Evolutionary conservation across 768 basidiomycete genomes (phyloP), one percentile per base, ranked within the genome.

Genomic region (Trametes meyenii): DNA sequence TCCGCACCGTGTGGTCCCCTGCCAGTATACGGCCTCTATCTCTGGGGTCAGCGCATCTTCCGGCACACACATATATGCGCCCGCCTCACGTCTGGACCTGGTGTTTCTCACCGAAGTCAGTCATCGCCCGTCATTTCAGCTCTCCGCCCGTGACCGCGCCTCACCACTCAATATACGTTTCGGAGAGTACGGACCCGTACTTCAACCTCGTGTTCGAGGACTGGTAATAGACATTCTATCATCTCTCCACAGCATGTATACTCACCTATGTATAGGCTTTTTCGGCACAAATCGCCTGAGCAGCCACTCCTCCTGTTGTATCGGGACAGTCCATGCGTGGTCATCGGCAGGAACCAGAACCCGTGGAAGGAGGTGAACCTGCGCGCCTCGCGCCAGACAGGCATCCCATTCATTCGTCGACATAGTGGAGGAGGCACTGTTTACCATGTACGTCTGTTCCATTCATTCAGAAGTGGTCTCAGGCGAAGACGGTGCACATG

Each of bases 281-380:
- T 97, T 71, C 85, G 92, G 67, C 85, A 92, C 67, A 85, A 89
- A 48, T 77, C 84, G 2, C 79, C 81, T 5, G 76, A 85, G 3
- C 75, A 81, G 39, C 92, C 94, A 1, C 78, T 96, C 43, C 81
- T 99, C 19, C 81, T 97, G 48, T 75, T 99, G 56, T 99, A 98
- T 73, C 85, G 93, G 33, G 91, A 98, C 71, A 72, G 76, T 0
- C 93, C 94, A 2, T 95, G 94, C 69, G 93, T 98, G 17, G 83
- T 99, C 55, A 92, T 98, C 56, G 96, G 96, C 0, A 80, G 96
- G 54, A 96, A 98, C 72, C 97, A 99, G 78, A 98, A 97, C 67
- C 96, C 96, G 16, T 98, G 96, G 96, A 97, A 94, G 72, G 96
- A 99, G 70, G 87, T 95, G 66, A 96, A 96, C 67, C 81, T 96